phyloP scores from a whole-genome alignment of 805 yeast species.

The Candida patagonica region DNA sequence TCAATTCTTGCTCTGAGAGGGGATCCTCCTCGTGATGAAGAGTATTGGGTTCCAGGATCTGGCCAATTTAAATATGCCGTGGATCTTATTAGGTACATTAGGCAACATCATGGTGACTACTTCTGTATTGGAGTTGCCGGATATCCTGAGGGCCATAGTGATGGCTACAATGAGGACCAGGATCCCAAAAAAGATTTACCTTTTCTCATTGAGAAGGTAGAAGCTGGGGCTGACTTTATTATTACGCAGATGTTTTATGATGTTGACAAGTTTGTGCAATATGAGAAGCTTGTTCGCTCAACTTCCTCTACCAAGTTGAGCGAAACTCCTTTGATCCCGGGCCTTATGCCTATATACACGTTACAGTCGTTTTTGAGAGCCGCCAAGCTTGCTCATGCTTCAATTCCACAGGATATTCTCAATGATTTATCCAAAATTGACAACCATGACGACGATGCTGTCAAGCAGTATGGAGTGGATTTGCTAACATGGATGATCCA shows the following conservation, averaged over 20 bases:
- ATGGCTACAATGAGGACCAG: slow-evolving; percentile 73
- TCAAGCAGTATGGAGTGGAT: slow-evolving; percentile 76
- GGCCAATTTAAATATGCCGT: slow-evolving; percentile 67
- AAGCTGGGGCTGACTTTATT: slow-evolving; percentile 92
- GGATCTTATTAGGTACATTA: slow-evolving; percentile 79
- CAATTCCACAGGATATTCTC: slow-evolving; percentile 53
- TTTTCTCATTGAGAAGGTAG: slow-evolving; percentile 69
- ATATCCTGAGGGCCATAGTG: slow-evolving; percentile 96
- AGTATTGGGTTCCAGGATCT: slow-evolving; percentile 42
- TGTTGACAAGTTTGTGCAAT: slow-evolving; percentile 61
- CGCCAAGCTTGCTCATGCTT: slow-evolving; percentile 79
- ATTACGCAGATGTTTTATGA: slow-evolving; percentile 90
- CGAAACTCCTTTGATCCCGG: slow-evolving; percentile 64
- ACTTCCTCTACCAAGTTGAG: slow-evolving; percentile 29
- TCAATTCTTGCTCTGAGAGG: slow-evolving; percentile 92
- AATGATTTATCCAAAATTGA: slow-evolving; percentile 44
- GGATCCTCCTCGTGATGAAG: slow-evolving; percentile 80
- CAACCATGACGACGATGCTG: slow-evolving; percentile 66
- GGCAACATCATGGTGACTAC: slow-evolving; percentile 58
- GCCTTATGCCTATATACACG: slow-evolving; percentile 86
- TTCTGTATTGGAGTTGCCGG: slow-evolving; percentile 97
- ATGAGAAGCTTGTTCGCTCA: slow-evolving; percentile 37
- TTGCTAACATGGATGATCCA: slow-evolving; percentile 55
- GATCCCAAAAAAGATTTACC: slow-evolving; percentile 64
- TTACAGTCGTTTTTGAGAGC: slow-evolving; percentile 77